Base-by-base conservation (phyloP, 176 grass and related monocot species). In the Oryza australiensis region DNA sequence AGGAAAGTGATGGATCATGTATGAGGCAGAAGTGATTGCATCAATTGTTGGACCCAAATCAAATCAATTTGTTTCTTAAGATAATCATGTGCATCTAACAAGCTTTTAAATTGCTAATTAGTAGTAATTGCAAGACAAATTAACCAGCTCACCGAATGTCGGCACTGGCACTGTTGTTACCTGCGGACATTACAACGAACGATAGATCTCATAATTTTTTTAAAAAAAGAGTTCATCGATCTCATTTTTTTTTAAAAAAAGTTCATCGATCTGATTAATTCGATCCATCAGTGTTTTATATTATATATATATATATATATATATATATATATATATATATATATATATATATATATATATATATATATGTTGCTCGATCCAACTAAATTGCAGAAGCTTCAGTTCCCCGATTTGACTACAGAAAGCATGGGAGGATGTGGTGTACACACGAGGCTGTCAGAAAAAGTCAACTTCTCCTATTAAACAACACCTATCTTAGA, bases 401-500 rank as follows among this genome's bases (percentile, higher is more conserved):
- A 74, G 75, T 45, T 27, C 68, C 68, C 57, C 1, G 75, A 68
- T 62, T 14, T 64, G 68, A 27, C 34, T 68, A 73, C 67, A 45
- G 15, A 14, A 63, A 37, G 28, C 11, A 68, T 76, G 78, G 77
- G 8, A 1, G 51, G 4, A 23, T 16, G 49, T 9, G 1, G 63
- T 15, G 26, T 43, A 64, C 41, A 71, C 7, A 41, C 7, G 0
- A 1, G 6, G 16, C 37, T 3, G 13, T 69, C 51, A 51, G 74
- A 7, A 26, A 26, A 48, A 16, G 86, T 84, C 81, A 84, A 79
- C 75, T 73, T 35, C 3, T 45, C 1, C 22, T 3, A 7, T 5
- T 73, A 80, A 80, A 80, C 12, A 76, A 89, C 30, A 9, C 6
- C 7, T 70, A 11, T 68, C 12, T 41, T 16, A 1, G 46, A 81